Percentiles rank a stretch among this genome's conserved stretches.
Evolutionary conservation across 2,329 filamentous ascomycete species (phyloP).

Genomic region (Verticillium dahliae): DNA sequence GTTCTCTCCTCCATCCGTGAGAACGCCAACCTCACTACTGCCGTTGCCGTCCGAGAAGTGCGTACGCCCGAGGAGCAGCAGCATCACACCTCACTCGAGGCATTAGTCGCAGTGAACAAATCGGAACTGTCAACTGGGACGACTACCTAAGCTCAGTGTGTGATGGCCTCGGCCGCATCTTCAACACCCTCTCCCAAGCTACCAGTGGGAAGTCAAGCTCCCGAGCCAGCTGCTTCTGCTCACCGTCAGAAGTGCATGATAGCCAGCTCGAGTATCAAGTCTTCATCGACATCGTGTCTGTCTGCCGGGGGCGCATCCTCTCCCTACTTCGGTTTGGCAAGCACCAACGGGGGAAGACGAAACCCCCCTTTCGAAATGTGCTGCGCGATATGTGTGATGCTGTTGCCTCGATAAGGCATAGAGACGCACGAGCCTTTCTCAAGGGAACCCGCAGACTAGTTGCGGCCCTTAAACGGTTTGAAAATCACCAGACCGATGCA

Average conservation of each 20-base stretch:
- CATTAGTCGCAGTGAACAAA: slow-evolving; percentile 26
- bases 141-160: slow-evolving; percentile 11
- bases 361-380: slow-evolving; percentile 5
- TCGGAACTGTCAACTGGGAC: slow-evolving; percentile 7
- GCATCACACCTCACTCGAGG: slow-evolving; percentile 12
- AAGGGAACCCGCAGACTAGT: slow-evolving; percentile 12
- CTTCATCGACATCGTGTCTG: slow-evolving; percentile 19
- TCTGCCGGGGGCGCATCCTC: slow-evolving; percentile 23
- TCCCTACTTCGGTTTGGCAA: slow-evolving; percentile 16
- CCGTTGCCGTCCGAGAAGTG: slow-evolving; percentile 23
- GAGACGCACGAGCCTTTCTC: slow-evolving; percentile 8
- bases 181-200: slow-evolving; percentile 7
- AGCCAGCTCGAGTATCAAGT: slow-evolving; percentile 10
- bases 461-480: slow-evolving; percentile 17
- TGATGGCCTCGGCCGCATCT: slow-evolving; percentile 10
- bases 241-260: background rate
- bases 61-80: background rate
- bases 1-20: slow-evolving; percentile 24
- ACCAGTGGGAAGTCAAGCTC: slow-evolving; percentile 1
- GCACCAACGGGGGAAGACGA: slow-evolving; percentile 7
- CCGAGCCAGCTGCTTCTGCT: background rate
- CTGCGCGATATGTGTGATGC: background rate
- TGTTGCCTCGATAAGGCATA: too few species aligned
- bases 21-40: slow-evolving; percentile 24
- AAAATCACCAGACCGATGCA: slow-evolving; percentile 14